Evolutionary conservation across 78 protist genomes (phyloP).

Genomic region (Planoprotostelium fungivorum): DNA sequence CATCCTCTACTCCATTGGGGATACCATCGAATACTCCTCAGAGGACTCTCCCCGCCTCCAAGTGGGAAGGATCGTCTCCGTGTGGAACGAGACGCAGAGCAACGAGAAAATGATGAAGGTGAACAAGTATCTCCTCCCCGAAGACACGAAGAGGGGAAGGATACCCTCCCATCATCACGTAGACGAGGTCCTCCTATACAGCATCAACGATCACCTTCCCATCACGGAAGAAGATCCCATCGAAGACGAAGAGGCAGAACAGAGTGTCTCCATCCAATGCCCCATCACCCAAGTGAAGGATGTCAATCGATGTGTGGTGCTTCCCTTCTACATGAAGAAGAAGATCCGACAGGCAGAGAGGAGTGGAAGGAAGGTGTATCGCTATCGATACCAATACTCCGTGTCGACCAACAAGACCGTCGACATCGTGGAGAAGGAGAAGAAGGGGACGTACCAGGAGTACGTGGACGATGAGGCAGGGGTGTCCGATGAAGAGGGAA

Average conservation of each 20-base stretch:
- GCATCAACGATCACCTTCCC: background rate
- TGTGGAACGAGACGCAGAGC: background rate
- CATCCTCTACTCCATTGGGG: background rate
- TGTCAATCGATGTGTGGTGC: background rate
- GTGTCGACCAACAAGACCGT: background rate
- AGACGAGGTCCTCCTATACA: background rate
- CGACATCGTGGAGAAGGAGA: background rate
- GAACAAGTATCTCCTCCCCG: background rate
- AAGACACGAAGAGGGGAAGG: background rate
- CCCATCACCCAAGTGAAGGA: background rate
- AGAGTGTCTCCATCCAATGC: background rate
- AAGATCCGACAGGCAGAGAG: background rate
- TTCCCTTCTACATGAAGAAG: background rate
- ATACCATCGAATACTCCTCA: background rate
- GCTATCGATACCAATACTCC: background rate
- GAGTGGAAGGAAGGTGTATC: background rate
- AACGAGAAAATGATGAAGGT: background rate
- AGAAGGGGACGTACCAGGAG: background rate
- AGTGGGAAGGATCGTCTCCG: background rate
- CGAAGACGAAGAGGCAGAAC: background rate
- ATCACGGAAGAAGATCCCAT: background rate
- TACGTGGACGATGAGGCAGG: background rate
- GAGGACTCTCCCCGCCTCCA: background rate
- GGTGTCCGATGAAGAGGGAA: background rate
- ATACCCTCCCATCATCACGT: background rate